Conservation (phyloP, 306 rosid species). For the Glycine latifolia region DNA sequence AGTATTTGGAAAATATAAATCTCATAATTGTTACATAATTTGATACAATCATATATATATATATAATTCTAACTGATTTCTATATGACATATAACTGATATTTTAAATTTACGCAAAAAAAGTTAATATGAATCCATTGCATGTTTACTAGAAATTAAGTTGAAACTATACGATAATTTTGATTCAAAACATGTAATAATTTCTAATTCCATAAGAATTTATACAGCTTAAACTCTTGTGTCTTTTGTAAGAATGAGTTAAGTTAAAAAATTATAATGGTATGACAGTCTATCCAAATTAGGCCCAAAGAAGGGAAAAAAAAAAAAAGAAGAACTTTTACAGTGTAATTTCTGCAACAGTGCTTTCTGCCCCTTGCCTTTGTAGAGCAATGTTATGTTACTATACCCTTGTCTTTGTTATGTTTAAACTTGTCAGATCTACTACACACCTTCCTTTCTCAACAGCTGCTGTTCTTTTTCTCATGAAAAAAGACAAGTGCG, state of each 20-base stretch:
- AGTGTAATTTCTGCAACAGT: constrained; percentile 34
- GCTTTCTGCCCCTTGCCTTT: background rate
- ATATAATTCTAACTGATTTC: too few relatives aligned
- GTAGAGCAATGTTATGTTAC: constrained; percentile 16
- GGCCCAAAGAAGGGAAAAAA: background rate
- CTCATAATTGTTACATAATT: too few relatives aligned
- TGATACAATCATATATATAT: too few relatives aligned
- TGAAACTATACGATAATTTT: too few relatives aligned
- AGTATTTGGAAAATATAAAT: background rate
- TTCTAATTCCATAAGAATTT: too few relatives aligned
- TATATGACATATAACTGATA: too few relatives aligned
- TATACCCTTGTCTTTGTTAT: constrained; percentile 18
- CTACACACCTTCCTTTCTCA: constrained; percentile 24
- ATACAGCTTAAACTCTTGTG: too few relatives aligned
- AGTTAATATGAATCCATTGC: too few relatives aligned
- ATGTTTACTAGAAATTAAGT: too few relatives aligned
- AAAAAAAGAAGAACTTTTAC: background rate
- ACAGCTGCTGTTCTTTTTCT: constrained; percentile 10
- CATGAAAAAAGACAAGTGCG: constrained; percentile 35
- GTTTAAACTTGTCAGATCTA: constrained; percentile 46
- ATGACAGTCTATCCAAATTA: background rate
- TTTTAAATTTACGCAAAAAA: too few relatives aligned
- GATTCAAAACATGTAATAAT: too few relatives aligned
- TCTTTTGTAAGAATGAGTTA: background rate
- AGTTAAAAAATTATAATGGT: background rate